phyloP scores from a whole-genome alignment of 768 basidiomycete genomes.

The Boletus reticuloceps region DNA sequence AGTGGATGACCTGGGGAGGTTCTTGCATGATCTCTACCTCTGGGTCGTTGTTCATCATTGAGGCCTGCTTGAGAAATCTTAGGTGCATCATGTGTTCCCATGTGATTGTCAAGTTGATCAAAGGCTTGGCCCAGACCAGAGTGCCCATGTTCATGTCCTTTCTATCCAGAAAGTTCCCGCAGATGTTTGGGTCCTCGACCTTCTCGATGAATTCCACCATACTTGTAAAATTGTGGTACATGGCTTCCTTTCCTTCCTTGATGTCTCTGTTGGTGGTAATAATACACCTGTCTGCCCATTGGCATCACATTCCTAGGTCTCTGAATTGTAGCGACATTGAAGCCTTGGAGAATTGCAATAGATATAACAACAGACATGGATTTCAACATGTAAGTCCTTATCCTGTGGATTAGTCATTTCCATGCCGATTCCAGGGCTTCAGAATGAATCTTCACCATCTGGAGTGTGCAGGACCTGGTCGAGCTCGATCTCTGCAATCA shows the following conservation, averaged over 20 bases:
- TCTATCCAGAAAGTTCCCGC: background rate
- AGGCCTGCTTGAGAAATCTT: background rate
- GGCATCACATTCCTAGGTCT: background rate
- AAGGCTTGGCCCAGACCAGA: too few relatives aligned
- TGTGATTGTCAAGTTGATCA: background rate
- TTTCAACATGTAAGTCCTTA: background rate
- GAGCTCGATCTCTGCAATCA: background rate
- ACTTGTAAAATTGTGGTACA: background rate
- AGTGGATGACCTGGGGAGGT: background rate
- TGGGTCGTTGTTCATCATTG: background rate
- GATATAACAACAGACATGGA: background rate
- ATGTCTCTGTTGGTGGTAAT: background rate
- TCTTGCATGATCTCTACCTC: background rate
- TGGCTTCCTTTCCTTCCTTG: background rate
- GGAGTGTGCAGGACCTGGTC: background rate
- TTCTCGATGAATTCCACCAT: background rate
- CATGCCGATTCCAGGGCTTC: too few relatives aligned
- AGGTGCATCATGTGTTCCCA: background rate
- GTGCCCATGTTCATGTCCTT: background rate
- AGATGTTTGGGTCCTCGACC: background rate
- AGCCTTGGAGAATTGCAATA: background rate
- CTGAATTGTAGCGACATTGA: background rate
- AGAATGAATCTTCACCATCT: accelerated
- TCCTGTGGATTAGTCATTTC: background rate
- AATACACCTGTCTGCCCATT: background rate